Percentiles rank a stretch among this genome's conserved stretches.
These are phyloP conservation scores for Hemerocallis citrina DNA, from an alignment of 106 monocot species.

Conservation along the genomic window DNA sequence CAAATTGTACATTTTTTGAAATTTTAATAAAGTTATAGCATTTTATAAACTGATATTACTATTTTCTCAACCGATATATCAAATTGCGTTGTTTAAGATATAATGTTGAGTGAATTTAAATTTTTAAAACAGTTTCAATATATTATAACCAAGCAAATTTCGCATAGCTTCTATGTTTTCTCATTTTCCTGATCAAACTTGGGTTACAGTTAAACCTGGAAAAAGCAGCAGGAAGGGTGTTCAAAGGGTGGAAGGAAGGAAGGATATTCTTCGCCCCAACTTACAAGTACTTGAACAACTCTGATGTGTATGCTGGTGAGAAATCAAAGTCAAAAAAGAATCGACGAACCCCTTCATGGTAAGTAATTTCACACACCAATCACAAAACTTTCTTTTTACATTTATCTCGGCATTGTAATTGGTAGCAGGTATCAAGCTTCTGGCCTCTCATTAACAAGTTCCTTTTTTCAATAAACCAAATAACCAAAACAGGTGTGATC, in stretches of 20 bases:
- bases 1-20: neutral
- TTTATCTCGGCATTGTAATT: too few species aligned
- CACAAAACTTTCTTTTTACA: neutral
- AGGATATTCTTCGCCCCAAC: slow-evolving; percentile 82
- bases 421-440: too few species aligned
- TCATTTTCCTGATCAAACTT: neutral
- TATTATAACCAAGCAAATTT: too few species aligned
- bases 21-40: neutral
- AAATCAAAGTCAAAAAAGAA: slow-evolving; percentile 67
- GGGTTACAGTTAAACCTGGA: slow-evolving; percentile 39
- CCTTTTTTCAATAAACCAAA: neutral
- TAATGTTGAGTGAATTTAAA: too few species aligned
- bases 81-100: too few species aligned
- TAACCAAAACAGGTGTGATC: slow-evolving; percentile 53
- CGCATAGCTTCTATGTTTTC: neutral
- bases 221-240: slow-evolving; percentile 79
- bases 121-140: too few species aligned
- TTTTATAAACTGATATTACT: neutral
- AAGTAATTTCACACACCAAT: neutral
- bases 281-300: slow-evolving; percentile 78
- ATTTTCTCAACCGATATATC: neutral
- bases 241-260: slow-evolving; percentile 77
- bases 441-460: too few species aligned
- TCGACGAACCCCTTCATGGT: slow-evolving; percentile 87
- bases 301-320: slow-evolving; percentile 72